Conservation (phyloP, 495 filamentous ascomycete genomes). For the Monascus purpureus region DNA sequence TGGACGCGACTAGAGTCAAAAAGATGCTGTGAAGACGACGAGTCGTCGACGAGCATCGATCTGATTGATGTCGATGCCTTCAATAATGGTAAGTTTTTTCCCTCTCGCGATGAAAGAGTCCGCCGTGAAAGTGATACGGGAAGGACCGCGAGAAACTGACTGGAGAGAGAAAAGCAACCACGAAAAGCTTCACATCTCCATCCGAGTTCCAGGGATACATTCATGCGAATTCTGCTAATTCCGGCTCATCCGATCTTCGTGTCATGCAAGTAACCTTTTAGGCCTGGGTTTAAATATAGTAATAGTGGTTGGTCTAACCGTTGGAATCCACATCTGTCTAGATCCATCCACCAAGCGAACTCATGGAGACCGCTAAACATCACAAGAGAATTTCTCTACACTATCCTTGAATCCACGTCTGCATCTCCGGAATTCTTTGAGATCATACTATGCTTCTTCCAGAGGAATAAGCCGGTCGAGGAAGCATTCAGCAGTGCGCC, state of each 20-base stretch:
- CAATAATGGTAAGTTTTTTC: constrained; percentile 2
- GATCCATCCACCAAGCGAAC: constrained; percentile 28
- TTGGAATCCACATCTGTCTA: no score
- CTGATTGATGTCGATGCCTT: constrained; percentile 4
- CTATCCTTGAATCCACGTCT: constrained; percentile 12
- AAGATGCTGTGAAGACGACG: constrained; percentile 3
- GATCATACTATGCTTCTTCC: constrained; percentile 23
- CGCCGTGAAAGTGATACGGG: neutral
- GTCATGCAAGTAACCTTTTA: neutral
- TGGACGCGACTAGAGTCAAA: constrained; percentile 1
- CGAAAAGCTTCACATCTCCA: neutral
- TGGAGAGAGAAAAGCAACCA: neutral
- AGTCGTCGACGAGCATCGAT: constrained; percentile 3
- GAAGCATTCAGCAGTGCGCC: constrained; percentile 19
- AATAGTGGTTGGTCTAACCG: no score
- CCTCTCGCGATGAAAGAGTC: no score
- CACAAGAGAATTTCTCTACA: constrained; percentile 17
- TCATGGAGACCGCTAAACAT: constrained; percentile 29
- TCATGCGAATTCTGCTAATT: constrained; percentile 1
- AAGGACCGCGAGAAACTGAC: neutral
- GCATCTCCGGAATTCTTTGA: constrained; percentile 20
- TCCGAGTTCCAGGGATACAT: neutral
- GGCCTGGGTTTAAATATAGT: no score
- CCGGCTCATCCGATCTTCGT: constrained; percentile 12
- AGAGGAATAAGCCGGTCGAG: constrained; percentile 21